Conservation (phyloP, 2,329 filamentous ascomycete genomes). For the Fusarium sp. region DNA sequence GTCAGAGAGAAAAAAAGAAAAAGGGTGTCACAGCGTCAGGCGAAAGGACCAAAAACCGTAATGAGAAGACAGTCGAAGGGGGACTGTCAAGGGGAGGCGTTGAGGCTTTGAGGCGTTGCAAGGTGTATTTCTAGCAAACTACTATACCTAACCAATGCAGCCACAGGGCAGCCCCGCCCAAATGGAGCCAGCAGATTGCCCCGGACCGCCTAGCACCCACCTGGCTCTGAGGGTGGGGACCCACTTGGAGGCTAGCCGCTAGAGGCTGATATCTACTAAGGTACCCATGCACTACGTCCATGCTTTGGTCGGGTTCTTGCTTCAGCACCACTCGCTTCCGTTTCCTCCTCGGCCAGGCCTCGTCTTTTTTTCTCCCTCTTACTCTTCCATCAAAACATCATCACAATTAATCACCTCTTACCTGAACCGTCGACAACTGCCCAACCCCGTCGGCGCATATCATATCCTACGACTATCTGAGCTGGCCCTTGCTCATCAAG, state of each 20-base stretch:
- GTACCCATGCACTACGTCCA: conserved; percentile 11
- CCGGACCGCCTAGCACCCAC: conserved; percentile 1
- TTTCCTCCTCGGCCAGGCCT: conserved; percentile 39
- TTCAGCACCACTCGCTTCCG: conserved; percentile 32
- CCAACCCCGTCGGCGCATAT: conserved; percentile 6
- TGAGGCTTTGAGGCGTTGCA: neutral
- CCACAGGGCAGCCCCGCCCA: conserved; percentile 1
- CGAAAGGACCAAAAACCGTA: neutral
- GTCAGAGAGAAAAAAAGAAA: neutral
- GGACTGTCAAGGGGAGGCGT: neutral
- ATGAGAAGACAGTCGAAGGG: neutral
- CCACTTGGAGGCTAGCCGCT: neutral
- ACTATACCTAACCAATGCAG: neutral
- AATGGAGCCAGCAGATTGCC: neutral
- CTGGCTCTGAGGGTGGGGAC: neutral
- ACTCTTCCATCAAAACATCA: conserved; percentile 43
- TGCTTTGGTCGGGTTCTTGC: conserved; percentile 17
- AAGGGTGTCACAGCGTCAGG: conserved; percentile 11
- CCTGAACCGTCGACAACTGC: conserved; percentile 27
- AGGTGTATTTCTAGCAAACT: neutral
- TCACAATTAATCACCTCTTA: conserved; percentile 28
- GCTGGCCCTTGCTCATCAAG: conserved; percentile 11
- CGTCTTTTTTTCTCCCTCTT: conserved; percentile 43
- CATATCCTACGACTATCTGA: conserved; percentile 1
- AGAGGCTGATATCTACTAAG: conserved; percentile 11